A percentile compares a stretch with the other conserved stretches of the same genome.
phyloP scores from a whole-genome alignment of 2,329 filamentous ascomycete species.

The Stromatinia cepivora region DNA sequence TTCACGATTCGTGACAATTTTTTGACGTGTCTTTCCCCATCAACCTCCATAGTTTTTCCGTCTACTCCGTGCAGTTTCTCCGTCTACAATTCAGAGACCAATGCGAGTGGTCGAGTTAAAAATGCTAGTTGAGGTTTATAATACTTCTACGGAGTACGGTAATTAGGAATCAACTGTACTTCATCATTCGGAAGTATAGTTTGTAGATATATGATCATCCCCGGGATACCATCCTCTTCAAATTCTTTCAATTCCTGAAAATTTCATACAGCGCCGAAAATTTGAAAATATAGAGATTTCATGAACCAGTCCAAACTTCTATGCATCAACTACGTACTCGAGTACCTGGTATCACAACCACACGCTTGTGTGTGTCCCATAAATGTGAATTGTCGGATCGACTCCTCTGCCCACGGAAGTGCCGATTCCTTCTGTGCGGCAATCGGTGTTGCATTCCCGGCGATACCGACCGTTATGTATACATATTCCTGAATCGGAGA shows the following conservation, averaged over 20 bases:
- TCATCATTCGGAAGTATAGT: neutral
- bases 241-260: neutral
- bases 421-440: neutral
- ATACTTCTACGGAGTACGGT: neutral
- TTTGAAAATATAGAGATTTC: neutral
- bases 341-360: too few relatives aligned
- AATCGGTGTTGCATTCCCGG: too few relatives aligned
- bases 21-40: too few relatives aligned
- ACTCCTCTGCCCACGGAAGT: neutral
- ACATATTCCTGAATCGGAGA: too few relatives aligned
- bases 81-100: too few relatives aligned
- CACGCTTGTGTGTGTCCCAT: too few relatives aligned
- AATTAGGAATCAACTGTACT: neutral
- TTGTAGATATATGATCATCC: conserved; percentile 6
- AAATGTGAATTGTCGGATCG: neutral
- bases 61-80: neutral
- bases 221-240: neutral
- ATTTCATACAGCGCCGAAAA: neutral
- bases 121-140: too few relatives aligned
- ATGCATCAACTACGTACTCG: neutral
- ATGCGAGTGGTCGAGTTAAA: neutral
- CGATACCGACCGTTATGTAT: too few relatives aligned
- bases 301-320: neutral
- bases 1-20: too few relatives aligned
- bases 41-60: neutral